Percentiles rank a stretch among this genome's conserved stretches.
phyloP scores from a whole-genome alignment of 176 grass and related monocot genomes.

The Bolboschoenus planiculmis region DNA sequence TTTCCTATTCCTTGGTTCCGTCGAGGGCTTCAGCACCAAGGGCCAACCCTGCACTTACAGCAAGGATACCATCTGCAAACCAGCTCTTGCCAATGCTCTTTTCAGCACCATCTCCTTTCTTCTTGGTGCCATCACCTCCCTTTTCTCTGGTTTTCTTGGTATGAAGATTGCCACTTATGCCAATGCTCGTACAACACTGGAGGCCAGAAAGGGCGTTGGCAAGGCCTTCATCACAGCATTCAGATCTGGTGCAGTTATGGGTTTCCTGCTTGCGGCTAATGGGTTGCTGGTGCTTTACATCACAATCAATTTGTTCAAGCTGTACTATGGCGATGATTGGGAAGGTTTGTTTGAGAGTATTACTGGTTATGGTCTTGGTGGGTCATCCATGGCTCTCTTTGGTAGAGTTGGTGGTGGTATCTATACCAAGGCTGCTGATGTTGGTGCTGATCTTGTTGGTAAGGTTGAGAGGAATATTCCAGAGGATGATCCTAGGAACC shows the following conservation, averaged over 20 bases:
- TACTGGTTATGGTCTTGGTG: conserved; percentile 91
- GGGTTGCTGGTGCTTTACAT: conserved; percentile 86
- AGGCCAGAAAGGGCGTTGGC: conserved; percentile 85
- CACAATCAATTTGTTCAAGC: conserved; percentile 59
- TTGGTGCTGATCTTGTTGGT: conserved; percentile 88
- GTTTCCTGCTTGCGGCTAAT: conserved; percentile 72
- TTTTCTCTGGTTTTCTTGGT: conserved; percentile 85
- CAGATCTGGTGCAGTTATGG: conserved; percentile 87
- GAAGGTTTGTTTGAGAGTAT: conserved; percentile 86
- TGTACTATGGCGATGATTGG: conserved; percentile 88
- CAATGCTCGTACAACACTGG: conserved; percentile 76
- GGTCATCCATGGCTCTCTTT: conserved; percentile 86
- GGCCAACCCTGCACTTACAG: conserved; percentile 55
- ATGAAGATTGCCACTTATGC: conserved; percentile 92
- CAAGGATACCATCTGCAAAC: conserved; percentile 59
- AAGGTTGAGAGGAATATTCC: conserved; percentile 91
- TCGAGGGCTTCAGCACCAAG: conserved; percentile 64
- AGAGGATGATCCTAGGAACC: conserved; percentile 89
- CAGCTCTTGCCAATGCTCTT: conserved; percentile 57
- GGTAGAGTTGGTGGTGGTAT: conserved; percentile 87
- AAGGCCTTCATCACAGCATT: conserved; percentile 79
- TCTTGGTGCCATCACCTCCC: conserved; percentile 76
- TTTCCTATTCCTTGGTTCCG: conserved; percentile 74
- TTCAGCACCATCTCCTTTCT: conserved; percentile 72
- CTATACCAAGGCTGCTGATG: conserved; percentile 94